phyloP scores from a whole-genome alignment of 257 asterid genomes.

The Plantago ovata region DNA sequence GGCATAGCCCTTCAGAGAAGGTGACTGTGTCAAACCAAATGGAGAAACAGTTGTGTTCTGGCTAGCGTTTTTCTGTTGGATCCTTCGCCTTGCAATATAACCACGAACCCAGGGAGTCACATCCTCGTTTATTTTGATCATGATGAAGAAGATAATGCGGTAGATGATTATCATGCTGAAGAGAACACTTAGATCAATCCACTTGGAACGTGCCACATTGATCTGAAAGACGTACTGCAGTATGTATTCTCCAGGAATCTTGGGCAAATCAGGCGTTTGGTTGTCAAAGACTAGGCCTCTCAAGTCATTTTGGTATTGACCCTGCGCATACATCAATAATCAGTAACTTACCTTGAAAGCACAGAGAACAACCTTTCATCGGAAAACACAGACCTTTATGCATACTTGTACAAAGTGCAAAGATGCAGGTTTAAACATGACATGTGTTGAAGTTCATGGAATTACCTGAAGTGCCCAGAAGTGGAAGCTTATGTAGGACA shows the following conservation, averaged over 20 bases:
- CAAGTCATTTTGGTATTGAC: constrained; percentile 93
- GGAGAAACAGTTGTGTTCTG: constrained; percentile 65
- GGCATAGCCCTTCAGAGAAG: constrained; percentile 69
- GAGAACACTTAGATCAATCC: constrained; percentile 77
- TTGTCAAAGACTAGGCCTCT: constrained; percentile 77
- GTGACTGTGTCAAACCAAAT: constrained; percentile 77
- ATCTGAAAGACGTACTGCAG: constrained; percentile 80
- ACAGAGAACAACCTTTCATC: no score
- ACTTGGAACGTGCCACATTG: constrained; percentile 72
- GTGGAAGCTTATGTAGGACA: constrained; percentile 98
- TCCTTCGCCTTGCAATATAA: constrained; percentile 74
- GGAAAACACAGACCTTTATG: no score
- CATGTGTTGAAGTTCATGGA: no score
- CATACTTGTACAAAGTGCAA: no score
- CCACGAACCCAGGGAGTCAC: constrained; percentile 97
- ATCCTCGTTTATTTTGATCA: constrained; percentile 91
- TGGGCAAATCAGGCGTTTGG: constrained; percentile 70
- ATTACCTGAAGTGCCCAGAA: constrained; percentile 99
- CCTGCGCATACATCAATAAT: constrained; percentile 36
- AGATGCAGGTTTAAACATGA: background rate
- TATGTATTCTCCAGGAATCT: constrained; percentile 88
- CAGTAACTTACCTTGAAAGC: background rate
- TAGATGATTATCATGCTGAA: constrained; percentile 80
- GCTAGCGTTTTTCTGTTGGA: constrained; percentile 54
- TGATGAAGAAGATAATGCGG: constrained; percentile 82